Base-by-base conservation (phyloP, 2,329 filamentous ascomycete genomes). In the Pestalotiopsis fici region DNA sequence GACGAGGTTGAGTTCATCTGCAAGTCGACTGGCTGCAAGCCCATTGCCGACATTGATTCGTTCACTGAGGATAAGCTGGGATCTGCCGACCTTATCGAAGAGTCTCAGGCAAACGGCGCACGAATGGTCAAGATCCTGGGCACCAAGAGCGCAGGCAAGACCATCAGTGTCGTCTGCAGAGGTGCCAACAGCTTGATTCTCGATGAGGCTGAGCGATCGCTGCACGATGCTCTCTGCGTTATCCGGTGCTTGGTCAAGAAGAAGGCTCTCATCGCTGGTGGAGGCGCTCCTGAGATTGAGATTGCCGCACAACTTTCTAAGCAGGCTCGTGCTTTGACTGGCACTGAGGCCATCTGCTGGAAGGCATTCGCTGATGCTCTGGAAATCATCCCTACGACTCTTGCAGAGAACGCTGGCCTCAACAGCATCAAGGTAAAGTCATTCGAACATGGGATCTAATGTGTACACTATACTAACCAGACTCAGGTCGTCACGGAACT, bases 1-100 rank as follows among this genome's bases (percentile, higher is more conserved):
- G 96, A 99, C 77, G 96, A 99, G 83, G 94, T 99, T 68, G 96
- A 99, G 81, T 99, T 99, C 82, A 93, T 99, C 81, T 98, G 95
- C 93, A 99, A 98, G 85, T 97, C 93, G 69, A 97, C 95, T 43
- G 96, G 96, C 75, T 99, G 96, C 90, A 99, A 99, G 85, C 96
- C 96, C 63, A 96, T 99, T 77, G 96, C 96, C 74, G 97, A 99
- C 78, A 93, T 99, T 76, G 96, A 99, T 81, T 97, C 95, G 13
- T 99, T 99, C 84, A 96, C 94, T 21, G 96, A 99, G 83, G 96
- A 99, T 83, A 99, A 98, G 86, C 90, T 99, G 66, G 96, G 95
- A 71, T 92, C 90, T 55, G 96, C 96, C 39, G 96, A 99, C 76
- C 86, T 99, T 43, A 90, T 99, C 25, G 96, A 99, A 83, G 96